phyloP scores from a whole-genome alignment of 305 asterid species.

The Fraxinus sp. region DNA sequence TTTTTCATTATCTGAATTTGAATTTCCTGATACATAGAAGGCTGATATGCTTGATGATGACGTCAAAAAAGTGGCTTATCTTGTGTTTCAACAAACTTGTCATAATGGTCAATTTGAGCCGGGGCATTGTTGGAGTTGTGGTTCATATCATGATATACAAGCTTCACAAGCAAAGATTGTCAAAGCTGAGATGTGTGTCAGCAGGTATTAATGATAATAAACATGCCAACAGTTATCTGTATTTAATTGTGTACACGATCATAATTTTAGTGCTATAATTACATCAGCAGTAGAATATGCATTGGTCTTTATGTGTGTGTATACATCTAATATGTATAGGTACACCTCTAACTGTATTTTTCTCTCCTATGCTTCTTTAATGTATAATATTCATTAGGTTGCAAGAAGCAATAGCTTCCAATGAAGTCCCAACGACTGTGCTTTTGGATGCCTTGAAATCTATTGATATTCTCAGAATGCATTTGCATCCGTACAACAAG shows the following conservation, averaged over 20 bases:
- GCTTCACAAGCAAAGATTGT: constrained; percentile 41
- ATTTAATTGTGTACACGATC: neutral
- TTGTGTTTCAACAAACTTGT: constrained; percentile 39
- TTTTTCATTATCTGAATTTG: constrained; percentile 12
- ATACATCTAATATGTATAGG: neutral
- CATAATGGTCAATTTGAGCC: constrained; percentile 39
- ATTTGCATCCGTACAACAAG: constrained; percentile 75
- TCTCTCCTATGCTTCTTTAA: constrained; percentile 1
- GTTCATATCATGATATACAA: constrained; percentile 55
- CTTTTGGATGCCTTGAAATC: constrained; percentile 48
- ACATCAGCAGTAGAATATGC: neutral
- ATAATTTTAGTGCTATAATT: neutral
- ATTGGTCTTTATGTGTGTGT: neutral
- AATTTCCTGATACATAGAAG: constrained; percentile 31
- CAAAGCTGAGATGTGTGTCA: constrained; percentile 45
- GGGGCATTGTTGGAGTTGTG: constrained; percentile 65
- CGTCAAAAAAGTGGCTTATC: constrained; percentile 39
- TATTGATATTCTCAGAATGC: constrained; percentile 36
- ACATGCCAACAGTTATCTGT: neutral
- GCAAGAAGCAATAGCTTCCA: constrained; percentile 57
- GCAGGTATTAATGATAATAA: constrained; percentile 44
- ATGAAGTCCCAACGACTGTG: constrained; percentile 35
- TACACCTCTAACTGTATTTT: constrained; percentile 4
- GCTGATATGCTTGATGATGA: constrained; percentile 32
- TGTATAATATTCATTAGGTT: constrained; percentile 43